These are phyloP conservation scores for Discostella pseudostelligera DNA, from an alignment of 108 stramenopile species.

Conservation along the genomic window DNA sequence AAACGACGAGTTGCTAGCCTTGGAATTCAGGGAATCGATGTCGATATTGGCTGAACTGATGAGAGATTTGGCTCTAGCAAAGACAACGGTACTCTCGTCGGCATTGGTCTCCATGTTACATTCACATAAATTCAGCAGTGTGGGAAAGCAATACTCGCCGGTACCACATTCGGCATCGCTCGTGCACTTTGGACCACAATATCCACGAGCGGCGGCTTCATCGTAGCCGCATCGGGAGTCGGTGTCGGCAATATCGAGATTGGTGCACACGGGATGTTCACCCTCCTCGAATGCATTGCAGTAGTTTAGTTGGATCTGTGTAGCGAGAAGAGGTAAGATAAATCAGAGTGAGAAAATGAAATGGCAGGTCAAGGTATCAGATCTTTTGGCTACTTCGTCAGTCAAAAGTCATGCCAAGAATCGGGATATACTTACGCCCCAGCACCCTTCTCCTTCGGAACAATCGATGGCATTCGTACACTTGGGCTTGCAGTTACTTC, in stretches of 20 bases:
- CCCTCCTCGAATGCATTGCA: constrained; percentile 47
- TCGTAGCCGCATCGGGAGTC: constrained; percentile 33
- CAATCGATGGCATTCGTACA: constrained; percentile 38
- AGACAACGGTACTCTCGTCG: constrained; percentile 21
- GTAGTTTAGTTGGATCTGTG: constrained; percentile 43
- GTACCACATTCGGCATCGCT: constrained; percentile 25
- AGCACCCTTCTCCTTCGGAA: constrained; percentile 33
- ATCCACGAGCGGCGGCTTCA: constrained; percentile 37
- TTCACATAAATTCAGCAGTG: constrained; percentile 36
- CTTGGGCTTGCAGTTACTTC: constrained; percentile 37
- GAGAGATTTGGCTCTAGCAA: constrained; percentile 30
- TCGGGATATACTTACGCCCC: no score
- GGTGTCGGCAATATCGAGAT: constrained; percentile 28
- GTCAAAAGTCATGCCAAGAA: no score
- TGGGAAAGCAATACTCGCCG: constrained; percentile 28
- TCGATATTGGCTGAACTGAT: constrained; percentile 21
- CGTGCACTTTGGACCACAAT: constrained; percentile 32
- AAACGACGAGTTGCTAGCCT: background rate
- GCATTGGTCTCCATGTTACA: constrained; percentile 17
- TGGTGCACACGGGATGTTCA: constrained; percentile 35
- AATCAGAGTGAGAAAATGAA: no score
- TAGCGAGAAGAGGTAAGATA: no score
- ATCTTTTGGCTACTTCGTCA: no score
- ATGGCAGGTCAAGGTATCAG: no score
- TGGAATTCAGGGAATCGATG: constrained; percentile 3